phyloP scores from a whole-genome alignment of 805 yeast genomes.

The Ogataea polymorpha region DNA sequence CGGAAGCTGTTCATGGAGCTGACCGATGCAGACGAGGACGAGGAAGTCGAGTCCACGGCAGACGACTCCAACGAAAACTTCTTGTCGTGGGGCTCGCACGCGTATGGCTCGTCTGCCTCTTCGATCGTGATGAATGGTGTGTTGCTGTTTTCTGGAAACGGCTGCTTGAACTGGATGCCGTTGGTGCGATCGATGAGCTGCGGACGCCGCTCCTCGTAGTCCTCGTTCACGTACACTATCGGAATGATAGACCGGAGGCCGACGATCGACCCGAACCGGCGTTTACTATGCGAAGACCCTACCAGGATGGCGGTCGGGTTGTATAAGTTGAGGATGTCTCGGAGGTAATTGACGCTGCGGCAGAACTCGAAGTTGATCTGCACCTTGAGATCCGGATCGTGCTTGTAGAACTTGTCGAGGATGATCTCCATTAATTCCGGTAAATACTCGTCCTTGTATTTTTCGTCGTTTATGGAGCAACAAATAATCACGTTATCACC shows the following conservation, averaged over 20 bases:
- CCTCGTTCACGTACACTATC: conserved; percentile 24
- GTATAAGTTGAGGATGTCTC: conserved; percentile 54
- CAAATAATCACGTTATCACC: conserved; percentile 64
- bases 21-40: conserved; percentile 15
- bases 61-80: conserved; percentile 10
- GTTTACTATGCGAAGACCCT: conserved; percentile 27
- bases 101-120: conserved; percentile 3
- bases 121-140: conserved; percentile 19
- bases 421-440: conserved; percentile 41
- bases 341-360: conserved; percentile 44
- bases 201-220: conserved; percentile 11
- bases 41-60: conserved; percentile 13
- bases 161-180: conserved; percentile 22
- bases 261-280: conserved; percentile 29
- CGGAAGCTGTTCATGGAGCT: conserved; percentile 16
- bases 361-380: conserved; percentile 58
- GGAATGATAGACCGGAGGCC: conserved; percentile 27
- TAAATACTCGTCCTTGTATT: conserved; percentile 21
- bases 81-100: conserved; percentile 3
- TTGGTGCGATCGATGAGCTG: conserved; percentile 15
- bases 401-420: conserved; percentile 22
- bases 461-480: conserved; percentile 27
- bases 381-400: conserved; percentile 39
- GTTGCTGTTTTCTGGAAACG: conserved; percentile 15
- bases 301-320: conserved; percentile 55